These are phyloP conservation scores for Hypoxylon fragiforme DNA, from an alignment of 495 filamentous ascomycete genomes.

Conservation along the genomic window DNA sequence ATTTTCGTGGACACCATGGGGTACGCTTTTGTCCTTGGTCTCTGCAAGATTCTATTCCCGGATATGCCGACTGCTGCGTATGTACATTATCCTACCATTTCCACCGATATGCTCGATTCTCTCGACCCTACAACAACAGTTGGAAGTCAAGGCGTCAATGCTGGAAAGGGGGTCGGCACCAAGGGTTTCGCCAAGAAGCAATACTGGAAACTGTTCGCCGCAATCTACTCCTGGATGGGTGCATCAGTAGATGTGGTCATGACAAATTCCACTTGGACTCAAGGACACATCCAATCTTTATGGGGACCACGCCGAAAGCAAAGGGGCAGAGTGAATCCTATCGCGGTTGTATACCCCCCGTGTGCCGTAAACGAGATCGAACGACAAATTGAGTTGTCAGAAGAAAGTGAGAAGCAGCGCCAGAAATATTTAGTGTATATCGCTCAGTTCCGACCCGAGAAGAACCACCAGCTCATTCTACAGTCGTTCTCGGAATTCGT, in stretches of 20 bases:
- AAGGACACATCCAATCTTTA: constrained; percentile 75
- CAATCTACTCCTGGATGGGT: constrained; percentile 78
- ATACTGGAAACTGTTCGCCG: constrained; percentile 88
- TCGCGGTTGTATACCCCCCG: constrained; percentile 84
- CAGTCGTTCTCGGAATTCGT: constrained; percentile 77
- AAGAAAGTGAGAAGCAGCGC: constrained; percentile 65
- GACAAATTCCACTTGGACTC: constrained; percentile 96
- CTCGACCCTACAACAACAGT: constrained; percentile 62
- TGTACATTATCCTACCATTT: constrained; percentile 97
- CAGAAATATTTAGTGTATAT: constrained; percentile 82
- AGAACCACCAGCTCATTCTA: constrained; percentile 86
- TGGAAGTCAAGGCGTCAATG: constrained; percentile 77
- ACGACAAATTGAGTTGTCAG: constrained; percentile 66
- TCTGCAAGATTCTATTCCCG: constrained; percentile 81
- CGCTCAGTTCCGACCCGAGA: constrained; percentile 95
- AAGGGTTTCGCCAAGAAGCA: constrained; percentile 68
- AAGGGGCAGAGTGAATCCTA: constrained; percentile 46
- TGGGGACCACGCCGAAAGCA: constrained; percentile 67
- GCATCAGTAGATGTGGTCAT: constrained; percentile 85
- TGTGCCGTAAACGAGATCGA: constrained; percentile 84
- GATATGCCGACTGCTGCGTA: constrained; percentile 86
- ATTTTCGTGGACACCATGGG: constrained; percentile 98
- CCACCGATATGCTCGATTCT: constrained; percentile 92
- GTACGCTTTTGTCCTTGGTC: constrained; percentile 85
- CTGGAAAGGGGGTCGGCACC: constrained; percentile 71